Conservation (phyloP, 2,329 filamentous ascomycete genomes). For the Metarhizium rileyi region DNA sequence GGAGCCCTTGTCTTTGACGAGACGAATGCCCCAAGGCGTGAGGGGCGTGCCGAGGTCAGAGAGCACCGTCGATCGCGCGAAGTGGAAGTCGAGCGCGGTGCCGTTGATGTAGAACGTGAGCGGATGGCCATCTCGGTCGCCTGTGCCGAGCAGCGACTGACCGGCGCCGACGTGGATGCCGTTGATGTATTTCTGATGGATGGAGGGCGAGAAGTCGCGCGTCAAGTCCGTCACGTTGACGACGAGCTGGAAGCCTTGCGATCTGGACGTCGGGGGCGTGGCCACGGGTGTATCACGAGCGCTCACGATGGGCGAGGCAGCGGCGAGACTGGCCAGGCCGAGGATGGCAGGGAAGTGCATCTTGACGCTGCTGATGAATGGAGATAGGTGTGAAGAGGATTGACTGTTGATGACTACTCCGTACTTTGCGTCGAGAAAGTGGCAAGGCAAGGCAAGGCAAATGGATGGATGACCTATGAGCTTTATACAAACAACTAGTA, state of each 20-base stretch:
- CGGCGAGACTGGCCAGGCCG: conserved; percentile 15
- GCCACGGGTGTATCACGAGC: conserved; percentile 9
- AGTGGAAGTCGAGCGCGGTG: conserved; percentile 26
- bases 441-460: no score
- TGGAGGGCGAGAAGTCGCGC: conserved; percentile 28
- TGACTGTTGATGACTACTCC: no score
- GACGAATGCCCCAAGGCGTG: conserved; percentile 14
- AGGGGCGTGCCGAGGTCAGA: conserved; percentile 2
- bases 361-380: not conserved
- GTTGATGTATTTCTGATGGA: conserved; percentile 30
- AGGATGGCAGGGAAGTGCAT: conserved; percentile 4
- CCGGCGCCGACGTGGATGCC: conserved; percentile 35
- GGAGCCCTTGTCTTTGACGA: conserved; percentile 1
- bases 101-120: conserved; percentile 41
- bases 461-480: no score
- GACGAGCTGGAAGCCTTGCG: conserved; percentile 29
- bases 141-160: conserved; percentile 27
- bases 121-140: conserved; percentile 10
- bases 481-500: no score
- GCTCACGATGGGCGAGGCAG: conserved; percentile 12
- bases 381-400: no score
- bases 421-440: no score
- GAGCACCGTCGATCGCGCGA: conserved; percentile 2
- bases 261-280: conserved; percentile 6
- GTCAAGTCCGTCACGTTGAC: conserved; percentile 33